Evolutionary conservation across 352 stramenopile genomes (phyloP).

Genomic region (Phytopythium litorale): DNA sequence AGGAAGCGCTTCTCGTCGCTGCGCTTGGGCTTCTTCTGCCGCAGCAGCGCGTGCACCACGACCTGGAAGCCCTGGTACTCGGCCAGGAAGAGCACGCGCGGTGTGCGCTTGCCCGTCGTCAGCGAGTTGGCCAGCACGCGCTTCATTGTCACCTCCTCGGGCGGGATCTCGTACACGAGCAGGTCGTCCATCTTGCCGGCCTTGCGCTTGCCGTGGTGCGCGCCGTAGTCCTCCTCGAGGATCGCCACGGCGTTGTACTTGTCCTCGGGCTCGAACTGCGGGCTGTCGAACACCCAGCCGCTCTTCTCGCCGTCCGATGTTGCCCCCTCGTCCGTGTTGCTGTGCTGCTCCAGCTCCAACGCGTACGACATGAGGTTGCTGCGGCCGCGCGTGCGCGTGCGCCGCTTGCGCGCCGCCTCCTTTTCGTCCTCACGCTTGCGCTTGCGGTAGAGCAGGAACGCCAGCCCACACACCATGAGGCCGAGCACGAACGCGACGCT

Average conservation of each 20-base stretch:
- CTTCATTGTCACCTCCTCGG: conserved; percentile 58
- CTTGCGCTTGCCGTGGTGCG: conserved; percentile 31
- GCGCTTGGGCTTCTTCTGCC: conserved; percentile 34
- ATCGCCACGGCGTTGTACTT: conserved; percentile 54
- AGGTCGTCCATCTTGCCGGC: conserved; percentile 55
- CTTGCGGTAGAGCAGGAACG: conserved; percentile 32
- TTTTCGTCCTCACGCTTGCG: conserved; percentile 11
- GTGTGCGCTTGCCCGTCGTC: conserved; percentile 17
- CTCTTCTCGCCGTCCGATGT: conserved; percentile 39
- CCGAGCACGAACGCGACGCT: conserved; percentile 44
- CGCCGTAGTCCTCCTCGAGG: conserved; percentile 43
- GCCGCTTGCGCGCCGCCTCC: conserved; percentile 15
- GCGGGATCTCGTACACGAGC: conserved; percentile 71
- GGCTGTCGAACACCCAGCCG: conserved; percentile 53
- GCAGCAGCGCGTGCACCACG: conserved; percentile 53
- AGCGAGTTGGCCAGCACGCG: conserved; percentile 18
- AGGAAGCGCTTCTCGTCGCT: conserved; percentile 52
- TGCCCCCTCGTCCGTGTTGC: conserved; percentile 20
- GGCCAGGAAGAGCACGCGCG: conserved; percentile 40
- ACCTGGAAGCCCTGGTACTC: conserved; percentile 75
- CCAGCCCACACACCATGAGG: conserved; percentile 31
- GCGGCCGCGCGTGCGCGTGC: conserved; percentile 18
- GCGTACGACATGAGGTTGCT: conserved; percentile 21
- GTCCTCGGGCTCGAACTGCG: conserved; percentile 21
- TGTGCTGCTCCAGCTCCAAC: conserved; percentile 16